These are phyloP conservation scores for Aspergillus coremiiformis DNA, from an alignment of 495 filamentous ascomycete genomes.

Conservation along the genomic window DNA sequence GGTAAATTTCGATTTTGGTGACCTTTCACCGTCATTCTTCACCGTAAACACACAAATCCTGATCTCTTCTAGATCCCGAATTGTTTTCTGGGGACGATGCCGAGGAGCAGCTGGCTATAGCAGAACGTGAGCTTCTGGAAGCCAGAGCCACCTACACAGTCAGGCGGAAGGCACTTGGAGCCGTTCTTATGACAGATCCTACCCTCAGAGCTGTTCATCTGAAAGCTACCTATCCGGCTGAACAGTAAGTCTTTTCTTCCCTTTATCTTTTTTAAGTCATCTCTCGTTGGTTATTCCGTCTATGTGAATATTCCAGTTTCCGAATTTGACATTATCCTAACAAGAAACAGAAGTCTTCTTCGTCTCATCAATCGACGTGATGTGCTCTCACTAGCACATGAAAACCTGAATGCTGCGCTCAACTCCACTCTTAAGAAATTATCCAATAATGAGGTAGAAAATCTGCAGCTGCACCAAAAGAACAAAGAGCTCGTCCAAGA, in stretches of 20 bases:
- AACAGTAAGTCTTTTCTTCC: slow-evolving; percentile 46
- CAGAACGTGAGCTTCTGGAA: slow-evolving; percentile 59
- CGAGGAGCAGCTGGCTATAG: slow-evolving; percentile 44
- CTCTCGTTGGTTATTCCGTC: background rate
- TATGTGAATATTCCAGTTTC: background rate
- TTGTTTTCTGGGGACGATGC: slow-evolving; percentile 35
- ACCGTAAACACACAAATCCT: slow-evolving; percentile 5
- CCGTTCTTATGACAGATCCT: slow-evolving; percentile 61
- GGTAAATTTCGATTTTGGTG: slow-evolving; percentile 26
- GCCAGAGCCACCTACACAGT: slow-evolving; percentile 61
- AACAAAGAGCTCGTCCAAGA: slow-evolving; percentile 57
- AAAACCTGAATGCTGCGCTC: slow-evolving; percentile 47
- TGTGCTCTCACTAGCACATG: slow-evolving; percentile 50
- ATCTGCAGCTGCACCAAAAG: slow-evolving; percentile 42
- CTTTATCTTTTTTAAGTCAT: background rate
- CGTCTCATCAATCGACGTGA: slow-evolving; percentile 62
- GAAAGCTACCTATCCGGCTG: slow-evolving; percentile 55
- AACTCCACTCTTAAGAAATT: slow-evolving; percentile 41
- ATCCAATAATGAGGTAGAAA: slow-evolving; percentile 48
- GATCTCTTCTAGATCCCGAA: slow-evolving; percentile 21
- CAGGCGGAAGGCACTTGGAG: slow-evolving; percentile 57
- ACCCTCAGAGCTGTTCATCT: slow-evolving; percentile 69
- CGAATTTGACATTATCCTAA: background rate
- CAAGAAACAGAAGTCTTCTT: slow-evolving; percentile 49
- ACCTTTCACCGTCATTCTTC: background rate